Percentiles rank a stretch among this genome's conserved stretches.
Conservation (phyloP, 169 alveolate genomes). For the Plasmodium fragile region DNA sequence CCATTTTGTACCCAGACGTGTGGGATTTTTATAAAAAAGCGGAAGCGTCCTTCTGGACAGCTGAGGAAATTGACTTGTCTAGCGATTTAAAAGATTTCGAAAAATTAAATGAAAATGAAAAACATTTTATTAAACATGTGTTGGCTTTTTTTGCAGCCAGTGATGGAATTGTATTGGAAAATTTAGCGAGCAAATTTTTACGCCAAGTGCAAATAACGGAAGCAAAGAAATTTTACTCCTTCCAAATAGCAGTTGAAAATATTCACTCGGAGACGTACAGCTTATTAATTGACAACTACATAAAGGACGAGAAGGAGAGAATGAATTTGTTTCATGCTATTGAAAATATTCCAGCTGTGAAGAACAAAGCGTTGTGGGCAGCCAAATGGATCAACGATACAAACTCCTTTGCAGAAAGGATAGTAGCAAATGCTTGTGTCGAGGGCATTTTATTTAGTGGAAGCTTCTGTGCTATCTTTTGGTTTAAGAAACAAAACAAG, state of each 20-base stretch:
- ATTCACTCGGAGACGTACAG: constrained; percentile 98
- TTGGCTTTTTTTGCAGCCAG: constrained; percentile 98
- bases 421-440: constrained; percentile 95
- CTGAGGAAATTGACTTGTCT: constrained; percentile 98
- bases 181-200: constrained; percentile 95
- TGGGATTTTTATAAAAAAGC: constrained; percentile 99
- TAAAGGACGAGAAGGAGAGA: constrained; percentile 94
- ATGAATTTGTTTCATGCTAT: constrained; percentile 95
- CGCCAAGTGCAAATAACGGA: constrained; percentile 97
- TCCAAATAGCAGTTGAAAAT: constrained; percentile 98
- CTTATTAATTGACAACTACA: constrained; percentile 92
- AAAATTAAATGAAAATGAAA: constrained; percentile 90
- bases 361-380: constrained; percentile 98
- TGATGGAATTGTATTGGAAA: constrained; percentile 99
- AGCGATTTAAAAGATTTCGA: constrained; percentile 97
- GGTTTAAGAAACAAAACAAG: constrained; percentile 98
- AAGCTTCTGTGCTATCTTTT: constrained; percentile 97
- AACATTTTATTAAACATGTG: constrained; percentile 95
- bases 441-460: constrained; percentile 99
- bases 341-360: constrained; percentile 93
- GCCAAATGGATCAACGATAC: constrained; percentile 96
- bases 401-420: constrained; percentile 96
- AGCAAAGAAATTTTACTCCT: constrained; percentile 97
- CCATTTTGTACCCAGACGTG: constrained; percentile 92
- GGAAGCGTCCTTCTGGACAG: constrained; percentile 98